A percentile compares a stretch with the other conserved stretches of the same genome.
These are phyloP conservation scores for Benincasa hispida DNA, from an alignment of 306 rosid species.

Conservation along the genomic window DNA sequence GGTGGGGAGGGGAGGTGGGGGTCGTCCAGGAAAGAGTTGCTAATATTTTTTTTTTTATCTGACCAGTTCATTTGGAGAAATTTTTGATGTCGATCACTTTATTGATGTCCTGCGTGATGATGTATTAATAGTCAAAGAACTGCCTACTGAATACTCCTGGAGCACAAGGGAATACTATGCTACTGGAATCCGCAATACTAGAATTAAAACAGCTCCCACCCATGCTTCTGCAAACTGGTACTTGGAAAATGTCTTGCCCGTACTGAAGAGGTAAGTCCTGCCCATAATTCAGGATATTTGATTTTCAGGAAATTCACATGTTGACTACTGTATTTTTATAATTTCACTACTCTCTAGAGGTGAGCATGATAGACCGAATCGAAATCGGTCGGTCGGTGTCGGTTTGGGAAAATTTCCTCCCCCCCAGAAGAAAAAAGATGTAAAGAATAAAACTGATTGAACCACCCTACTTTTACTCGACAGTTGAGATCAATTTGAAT, in stretches of 20 bases:
- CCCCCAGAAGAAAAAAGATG: too few relatives aligned
- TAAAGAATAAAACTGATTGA: too few relatives aligned
- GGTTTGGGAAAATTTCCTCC: too few relatives aligned
- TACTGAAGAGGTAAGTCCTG: conserved; percentile 54
- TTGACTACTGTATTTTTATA: not conserved
- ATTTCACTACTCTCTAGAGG: not conserved
- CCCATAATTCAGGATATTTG: not conserved
- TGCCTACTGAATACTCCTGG: conserved; percentile 68
- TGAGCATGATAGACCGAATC: too few relatives aligned
- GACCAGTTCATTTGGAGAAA: conserved; percentile 73
- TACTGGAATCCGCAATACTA: conserved; percentile 53
- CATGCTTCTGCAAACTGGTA: conserved; percentile 85
- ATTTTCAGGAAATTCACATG: not conserved
- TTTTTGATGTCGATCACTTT: conserved; percentile 88
- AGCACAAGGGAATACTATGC: conserved; percentile 87
- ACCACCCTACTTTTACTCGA: too few relatives aligned
- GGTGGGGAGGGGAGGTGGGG: not conserved
- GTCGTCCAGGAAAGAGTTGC: not conserved
- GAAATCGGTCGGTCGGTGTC: too few relatives aligned
- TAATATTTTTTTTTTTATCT: conserved; percentile 6
- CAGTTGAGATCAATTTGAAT: too few relatives aligned
- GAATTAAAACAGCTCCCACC: conserved; percentile 81
- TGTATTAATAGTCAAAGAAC: conserved; percentile 61
- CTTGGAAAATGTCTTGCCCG: conserved; percentile 79
- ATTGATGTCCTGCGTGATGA: conserved; percentile 63